Percentiles rank a stretch among this genome's conserved stretches.
Evolutionary conservation across 2,329 filamentous ascomycete species (phyloP).

Genomic region (Pleoardoris graminearum): DNA sequence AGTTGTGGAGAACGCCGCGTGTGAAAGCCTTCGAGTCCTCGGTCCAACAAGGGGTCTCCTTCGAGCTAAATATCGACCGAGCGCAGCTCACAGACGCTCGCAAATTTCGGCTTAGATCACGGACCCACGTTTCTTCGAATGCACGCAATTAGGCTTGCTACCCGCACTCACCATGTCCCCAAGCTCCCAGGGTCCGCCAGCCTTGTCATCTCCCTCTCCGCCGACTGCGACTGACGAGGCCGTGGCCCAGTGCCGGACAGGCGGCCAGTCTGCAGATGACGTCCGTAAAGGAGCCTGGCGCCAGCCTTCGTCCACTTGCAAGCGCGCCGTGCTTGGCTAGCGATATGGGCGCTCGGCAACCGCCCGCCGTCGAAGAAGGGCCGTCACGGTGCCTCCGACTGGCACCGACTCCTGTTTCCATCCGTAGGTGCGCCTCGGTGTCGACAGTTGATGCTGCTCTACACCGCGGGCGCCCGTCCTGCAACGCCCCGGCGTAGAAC

Average conservation of each 20-base stretch:
- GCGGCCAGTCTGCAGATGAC: slow-evolving; percentile 6
- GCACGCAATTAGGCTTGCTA: slow-evolving; percentile 36
- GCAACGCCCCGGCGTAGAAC: slow-evolving; percentile 7
- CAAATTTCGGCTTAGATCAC: slow-evolving; percentile 29
- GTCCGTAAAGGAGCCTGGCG: slow-evolving; percentile 1
- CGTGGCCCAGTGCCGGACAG: not conserved
- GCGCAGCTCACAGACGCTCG: slow-evolving; percentile 26
- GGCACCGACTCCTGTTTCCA: no score
- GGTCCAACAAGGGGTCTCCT: slow-evolving; percentile 33
- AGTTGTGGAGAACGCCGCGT: slow-evolving; percentile 30
- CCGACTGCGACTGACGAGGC: not conserved
- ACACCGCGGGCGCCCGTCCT: no score
- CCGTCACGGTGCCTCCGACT: not conserved
- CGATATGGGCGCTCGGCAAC: slow-evolving; percentile 23
- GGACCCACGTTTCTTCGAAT: slow-evolving; percentile 27
- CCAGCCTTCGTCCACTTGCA: slow-evolving; percentile 4
- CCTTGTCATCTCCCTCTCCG: slow-evolving; percentile 5
- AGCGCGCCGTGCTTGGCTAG: slow-evolving; percentile 16
- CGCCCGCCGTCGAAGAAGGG: slow-evolving; percentile 13
- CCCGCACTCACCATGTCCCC: slow-evolving; percentile 20
- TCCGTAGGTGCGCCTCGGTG: not conserved
- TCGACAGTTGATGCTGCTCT: no score
- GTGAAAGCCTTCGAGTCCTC: slow-evolving; percentile 16
- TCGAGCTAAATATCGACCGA: slow-evolving; percentile 33
- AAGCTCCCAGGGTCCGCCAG: slow-evolving; percentile 4